Percentiles rank a stretch among this genome's conserved stretches.
phyloP scores from a whole-genome alignment of 2,329 filamentous ascomycete species.

The Macrophomina tecta region DNA sequence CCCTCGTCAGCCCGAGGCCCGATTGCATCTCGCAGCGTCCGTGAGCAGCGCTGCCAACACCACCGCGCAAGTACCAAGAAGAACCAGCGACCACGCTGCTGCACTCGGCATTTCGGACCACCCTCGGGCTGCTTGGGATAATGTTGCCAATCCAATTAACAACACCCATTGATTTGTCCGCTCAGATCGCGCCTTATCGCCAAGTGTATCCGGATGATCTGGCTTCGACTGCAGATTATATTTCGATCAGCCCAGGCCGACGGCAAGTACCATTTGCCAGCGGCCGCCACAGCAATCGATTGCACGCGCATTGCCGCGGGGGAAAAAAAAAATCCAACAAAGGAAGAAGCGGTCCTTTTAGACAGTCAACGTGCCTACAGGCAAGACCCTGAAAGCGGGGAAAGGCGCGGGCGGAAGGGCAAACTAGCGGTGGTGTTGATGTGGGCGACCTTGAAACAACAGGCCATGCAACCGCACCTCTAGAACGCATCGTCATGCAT shows the following conservation, averaged over 20 bases:
- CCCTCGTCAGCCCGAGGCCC: conserved; percentile 13
- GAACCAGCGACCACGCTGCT: not conserved
- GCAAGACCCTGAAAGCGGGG: conserved; percentile 11
- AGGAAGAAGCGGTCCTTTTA: conserved; percentile 1
- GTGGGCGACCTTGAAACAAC: conserved; percentile 18
- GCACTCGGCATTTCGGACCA: conserved; percentile 14
- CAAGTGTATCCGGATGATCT: not conserved
- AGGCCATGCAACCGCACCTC: conserved; percentile 2
- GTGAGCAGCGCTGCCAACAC: conserved; percentile 5
- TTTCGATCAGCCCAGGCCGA: conserved; percentile 10
- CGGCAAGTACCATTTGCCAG: conserved; percentile 7
- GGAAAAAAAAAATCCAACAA: not conserved
- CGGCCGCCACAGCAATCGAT: conserved; percentile 1
- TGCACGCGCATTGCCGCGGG: not conserved
- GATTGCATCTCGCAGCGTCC: not conserved
- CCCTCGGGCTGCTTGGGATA: not conserved
- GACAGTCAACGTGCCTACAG: not conserved
- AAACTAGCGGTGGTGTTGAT: conserved; percentile 7
- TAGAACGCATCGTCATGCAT: not conserved
- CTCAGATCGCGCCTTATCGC: not conserved
- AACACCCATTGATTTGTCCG: not conserved
- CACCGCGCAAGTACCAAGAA: conserved; percentile 12
- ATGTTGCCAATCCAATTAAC: not conserved
- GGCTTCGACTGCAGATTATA: conserved; percentile 5
- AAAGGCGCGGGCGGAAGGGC: conserved; percentile 1